phyloP scores from a whole-genome alignment of 768 basidiomycete species.

The Lactarius indigo region DNA sequence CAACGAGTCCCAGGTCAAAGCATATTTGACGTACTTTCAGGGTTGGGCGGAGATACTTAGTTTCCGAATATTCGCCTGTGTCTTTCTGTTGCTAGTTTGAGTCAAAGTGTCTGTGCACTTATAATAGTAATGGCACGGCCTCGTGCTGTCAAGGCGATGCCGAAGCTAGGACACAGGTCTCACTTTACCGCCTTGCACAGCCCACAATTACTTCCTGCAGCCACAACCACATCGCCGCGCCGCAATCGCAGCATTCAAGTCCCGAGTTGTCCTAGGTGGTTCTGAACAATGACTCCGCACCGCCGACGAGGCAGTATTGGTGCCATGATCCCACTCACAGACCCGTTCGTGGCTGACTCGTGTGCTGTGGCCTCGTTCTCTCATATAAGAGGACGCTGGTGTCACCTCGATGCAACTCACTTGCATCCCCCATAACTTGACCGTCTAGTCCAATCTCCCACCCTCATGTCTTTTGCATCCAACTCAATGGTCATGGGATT shows the following conservation, averaged over 20 bases:
- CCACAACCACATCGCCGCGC: no score
- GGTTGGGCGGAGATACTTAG: conserved; percentile 10
- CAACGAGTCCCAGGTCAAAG: not conserved
- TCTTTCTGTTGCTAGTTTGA: no score
- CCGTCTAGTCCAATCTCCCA: not conserved
- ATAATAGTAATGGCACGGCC: not conserved
- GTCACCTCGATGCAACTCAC: no score
- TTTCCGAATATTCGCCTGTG: not conserved
- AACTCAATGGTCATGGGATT: not conserved
- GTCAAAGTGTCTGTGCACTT: not conserved
- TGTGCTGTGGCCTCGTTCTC: not conserved
- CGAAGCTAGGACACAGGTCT: not conserved
- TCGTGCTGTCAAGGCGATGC: not conserved
- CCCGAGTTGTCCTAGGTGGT: not conserved
- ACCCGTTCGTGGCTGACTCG: not conserved
- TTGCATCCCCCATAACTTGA: not conserved
- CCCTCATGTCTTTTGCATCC: not conserved
- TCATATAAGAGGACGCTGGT: not conserved
- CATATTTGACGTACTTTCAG: conserved; percentile 17
- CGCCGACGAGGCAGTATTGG: not conserved
- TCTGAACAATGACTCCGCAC: not conserved
- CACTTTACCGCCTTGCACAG: not conserved
- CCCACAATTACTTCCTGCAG: no score
- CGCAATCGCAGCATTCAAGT: not conserved
- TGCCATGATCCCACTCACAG: not conserved